Conservation (phyloP, 495 filamentous ascomycete species). For the Physcia stellaris region DNA sequence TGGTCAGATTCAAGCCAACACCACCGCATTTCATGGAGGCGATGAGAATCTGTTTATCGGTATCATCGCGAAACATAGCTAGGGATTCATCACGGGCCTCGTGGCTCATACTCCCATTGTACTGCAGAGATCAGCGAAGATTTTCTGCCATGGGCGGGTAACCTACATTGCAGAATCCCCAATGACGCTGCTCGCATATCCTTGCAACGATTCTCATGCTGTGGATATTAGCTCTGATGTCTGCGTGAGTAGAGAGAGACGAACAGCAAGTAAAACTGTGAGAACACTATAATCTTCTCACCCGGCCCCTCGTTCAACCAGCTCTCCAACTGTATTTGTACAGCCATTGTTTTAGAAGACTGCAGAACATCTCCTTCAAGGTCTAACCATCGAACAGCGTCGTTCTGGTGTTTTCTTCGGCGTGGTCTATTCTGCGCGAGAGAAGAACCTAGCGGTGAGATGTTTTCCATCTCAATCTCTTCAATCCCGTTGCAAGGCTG, state of each 20-base stretch:
- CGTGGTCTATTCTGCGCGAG: background rate
- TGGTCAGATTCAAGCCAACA: slow-evolving; percentile 35
- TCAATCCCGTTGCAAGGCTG: slow-evolving; percentile 8
- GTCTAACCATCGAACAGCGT: slow-evolving; percentile 15
- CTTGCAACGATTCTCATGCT: slow-evolving; percentile 19
- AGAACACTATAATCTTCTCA: slow-evolving; percentile 30
- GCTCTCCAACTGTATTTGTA: slow-evolving; percentile 12
- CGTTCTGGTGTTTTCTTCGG: background rate
- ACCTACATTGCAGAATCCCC: slow-evolving; percentile 19
- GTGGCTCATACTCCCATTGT: slow-evolving; percentile 21
- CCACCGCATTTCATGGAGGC: slow-evolving; percentile 33
- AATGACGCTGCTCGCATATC: slow-evolving; percentile 18
- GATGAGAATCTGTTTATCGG: slow-evolving; percentile 25
- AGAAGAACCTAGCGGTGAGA: background rate
- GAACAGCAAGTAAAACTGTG: slow-evolving; percentile 20
- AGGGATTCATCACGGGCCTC: slow-evolving; percentile 19
- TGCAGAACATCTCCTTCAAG: slow-evolving; percentile 8
- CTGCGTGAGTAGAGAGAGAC: background rate
- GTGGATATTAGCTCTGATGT: slow-evolving; percentile 1
- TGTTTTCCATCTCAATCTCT: slow-evolving; percentile 4
- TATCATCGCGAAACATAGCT: slow-evolving; percentile 16
- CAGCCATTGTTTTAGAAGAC: slow-evolving; percentile 11
- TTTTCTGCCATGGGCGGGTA: background rate
- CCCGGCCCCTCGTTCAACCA: slow-evolving; percentile 24
- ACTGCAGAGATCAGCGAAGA: slow-evolving; percentile 9